Evolutionary conservation across 768 basidiomycete species (phyloP).

Genomic region (Gyrodon lividus): DNA sequence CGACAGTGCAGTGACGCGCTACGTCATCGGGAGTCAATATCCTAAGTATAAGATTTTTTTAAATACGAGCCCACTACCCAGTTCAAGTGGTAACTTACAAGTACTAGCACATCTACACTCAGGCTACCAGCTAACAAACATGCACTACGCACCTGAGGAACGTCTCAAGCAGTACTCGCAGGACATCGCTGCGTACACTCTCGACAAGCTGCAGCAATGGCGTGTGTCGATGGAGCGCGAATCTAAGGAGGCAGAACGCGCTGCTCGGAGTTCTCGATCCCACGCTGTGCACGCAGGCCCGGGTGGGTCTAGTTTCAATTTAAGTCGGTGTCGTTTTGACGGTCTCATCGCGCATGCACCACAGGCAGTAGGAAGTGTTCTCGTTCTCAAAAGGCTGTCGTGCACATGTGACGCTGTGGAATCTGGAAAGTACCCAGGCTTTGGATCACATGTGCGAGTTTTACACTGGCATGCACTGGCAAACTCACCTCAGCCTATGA

Average conservation of each 20-base stretch:
- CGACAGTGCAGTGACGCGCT: too few relatives aligned
- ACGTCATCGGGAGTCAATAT: too few relatives aligned
- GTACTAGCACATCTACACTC: too few relatives aligned
- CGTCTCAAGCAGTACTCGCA: slow-evolving; percentile 43
- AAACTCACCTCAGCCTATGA: too few relatives aligned
- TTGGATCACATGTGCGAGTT: neutral
- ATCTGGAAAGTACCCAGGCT: neutral
- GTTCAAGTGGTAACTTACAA: neutral
- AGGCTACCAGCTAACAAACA: slow-evolving; percentile 14
- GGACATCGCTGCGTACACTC: slow-evolving; percentile 48
- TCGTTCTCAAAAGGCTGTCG: neutral
- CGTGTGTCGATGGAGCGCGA: slow-evolving; percentile 1
- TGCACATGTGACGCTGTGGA: neutral
- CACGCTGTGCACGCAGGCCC: neutral
- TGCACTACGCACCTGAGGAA: slow-evolving; percentile 26
- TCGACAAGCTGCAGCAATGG: slow-evolving; percentile 38
- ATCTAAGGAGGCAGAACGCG: neutral
- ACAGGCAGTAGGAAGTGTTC: neutral
- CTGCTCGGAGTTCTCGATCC: neutral
- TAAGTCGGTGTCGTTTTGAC: too few relatives aligned
- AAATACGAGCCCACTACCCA: too few relatives aligned
- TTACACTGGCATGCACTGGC: too few relatives aligned
- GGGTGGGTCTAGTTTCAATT: too few relatives aligned
- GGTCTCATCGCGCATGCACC: too few relatives aligned
- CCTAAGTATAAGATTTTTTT: too few relatives aligned